Evolutionary conservation across 257 asterid species (phyloP).

Genomic region (Solanum stenotomum): DNA sequence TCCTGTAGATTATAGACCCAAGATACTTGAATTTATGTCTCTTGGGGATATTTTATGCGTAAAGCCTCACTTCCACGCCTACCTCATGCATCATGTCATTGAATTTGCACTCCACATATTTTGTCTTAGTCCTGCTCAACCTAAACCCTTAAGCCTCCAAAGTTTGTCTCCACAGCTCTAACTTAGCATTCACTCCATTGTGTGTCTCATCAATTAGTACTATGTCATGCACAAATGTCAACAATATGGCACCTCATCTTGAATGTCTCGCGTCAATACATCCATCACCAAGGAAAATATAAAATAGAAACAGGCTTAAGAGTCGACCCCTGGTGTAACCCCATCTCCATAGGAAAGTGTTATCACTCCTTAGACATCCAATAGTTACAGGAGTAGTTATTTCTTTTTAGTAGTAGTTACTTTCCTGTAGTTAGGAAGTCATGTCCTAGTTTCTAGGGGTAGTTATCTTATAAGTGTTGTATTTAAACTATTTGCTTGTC

Average conservation of each 20-base stretch:
- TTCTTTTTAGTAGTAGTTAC: too few relatives aligned
- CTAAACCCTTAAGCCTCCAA: neutral
- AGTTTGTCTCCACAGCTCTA: neutral
- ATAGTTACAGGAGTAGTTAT: too few relatives aligned
- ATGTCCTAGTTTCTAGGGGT: too few relatives aligned
- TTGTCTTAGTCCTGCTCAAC: neutral
- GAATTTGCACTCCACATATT: neutral
- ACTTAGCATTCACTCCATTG: neutral
- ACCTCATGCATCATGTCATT: neutral
- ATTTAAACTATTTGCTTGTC: too few relatives aligned
- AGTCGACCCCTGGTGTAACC: neutral
- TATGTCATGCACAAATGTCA: neutral
- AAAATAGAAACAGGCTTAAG: neutral
- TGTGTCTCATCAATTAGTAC: neutral
- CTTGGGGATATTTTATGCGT: neutral
- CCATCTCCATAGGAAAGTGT: neutral
- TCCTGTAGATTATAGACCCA: neutral
- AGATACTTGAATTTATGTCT: neutral
- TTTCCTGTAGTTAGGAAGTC: too few relatives aligned
- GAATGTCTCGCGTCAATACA: neutral
- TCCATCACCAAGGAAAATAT: neutral
- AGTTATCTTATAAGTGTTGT: too few relatives aligned
- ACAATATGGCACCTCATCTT: neutral
- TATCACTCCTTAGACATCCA: too few relatives aligned
- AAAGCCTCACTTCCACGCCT: neutral